phyloP scores from a whole-genome alignment of 345 rosid genomes.

The Atalantia buxifolia region DNA sequence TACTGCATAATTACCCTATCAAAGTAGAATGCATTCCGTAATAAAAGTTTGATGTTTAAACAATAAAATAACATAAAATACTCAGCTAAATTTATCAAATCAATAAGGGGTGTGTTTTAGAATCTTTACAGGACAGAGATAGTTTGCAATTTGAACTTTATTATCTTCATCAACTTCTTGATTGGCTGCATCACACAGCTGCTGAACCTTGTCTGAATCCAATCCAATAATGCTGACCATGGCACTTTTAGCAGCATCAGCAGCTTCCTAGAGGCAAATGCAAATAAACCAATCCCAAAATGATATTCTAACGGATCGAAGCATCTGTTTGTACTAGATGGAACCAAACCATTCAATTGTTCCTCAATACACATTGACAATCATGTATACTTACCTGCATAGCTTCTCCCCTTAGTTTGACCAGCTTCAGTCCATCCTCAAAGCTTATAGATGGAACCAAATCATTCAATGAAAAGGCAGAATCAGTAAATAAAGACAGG shows the following conservation, averaged over 20 bases:
- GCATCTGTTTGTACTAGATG: background rate
- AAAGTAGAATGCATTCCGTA: conserved; percentile 6
- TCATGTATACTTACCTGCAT: conserved; percentile 64
- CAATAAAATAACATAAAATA: background rate
- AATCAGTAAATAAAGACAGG: background rate
- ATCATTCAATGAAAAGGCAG: conserved; percentile 13
- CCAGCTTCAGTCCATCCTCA: conserved; percentile 94
- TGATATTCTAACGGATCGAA: background rate
- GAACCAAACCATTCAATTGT: background rate
- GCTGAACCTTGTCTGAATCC: conserved; percentile 79
- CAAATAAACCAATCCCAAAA: conserved; percentile 5
- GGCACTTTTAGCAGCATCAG: conserved; percentile 92
- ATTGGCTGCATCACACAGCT: conserved; percentile 91
- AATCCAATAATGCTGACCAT: conserved; percentile 97
- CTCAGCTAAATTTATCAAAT: background rate
- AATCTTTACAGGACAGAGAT: conserved; percentile 69
- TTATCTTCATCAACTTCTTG: conserved; percentile 75
- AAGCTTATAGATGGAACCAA: conserved; percentile 49
- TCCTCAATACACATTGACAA: background rate
- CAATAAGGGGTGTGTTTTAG: background rate
- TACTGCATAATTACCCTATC: conserved; percentile 92
- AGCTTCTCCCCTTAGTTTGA: conserved; percentile 95
- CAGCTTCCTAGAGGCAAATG: conserved; percentile 67
- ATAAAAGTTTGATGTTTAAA: background rate
- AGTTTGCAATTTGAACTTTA: conserved; percentile 94